These are phyloP conservation scores for Astrephomene gubernaculifera DNA, from an alignment of 139 green algal genomes.

Conservation along the genomic window DNA sequence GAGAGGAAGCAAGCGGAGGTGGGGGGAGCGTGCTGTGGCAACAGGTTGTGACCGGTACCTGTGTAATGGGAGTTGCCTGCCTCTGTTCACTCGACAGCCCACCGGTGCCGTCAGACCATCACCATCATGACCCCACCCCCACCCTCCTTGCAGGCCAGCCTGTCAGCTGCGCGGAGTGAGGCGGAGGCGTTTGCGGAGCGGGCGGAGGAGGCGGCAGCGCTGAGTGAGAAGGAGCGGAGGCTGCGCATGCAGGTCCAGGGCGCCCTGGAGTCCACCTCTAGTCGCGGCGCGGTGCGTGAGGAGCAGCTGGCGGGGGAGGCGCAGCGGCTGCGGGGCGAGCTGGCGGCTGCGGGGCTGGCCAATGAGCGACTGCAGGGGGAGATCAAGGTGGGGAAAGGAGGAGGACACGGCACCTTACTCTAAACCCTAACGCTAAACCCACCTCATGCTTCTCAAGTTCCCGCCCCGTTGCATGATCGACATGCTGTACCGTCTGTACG, in stretches of 20 bases:
- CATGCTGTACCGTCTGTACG: too few relatives aligned
- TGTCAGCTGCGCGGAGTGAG: background rate
- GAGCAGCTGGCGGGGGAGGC: slow-evolving; percentile 10
- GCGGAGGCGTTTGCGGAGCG: slow-evolving; percentile 13
- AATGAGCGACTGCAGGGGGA: slow-evolving; percentile 28
- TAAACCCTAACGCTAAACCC: too few relatives aligned
- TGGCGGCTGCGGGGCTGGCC: background rate
- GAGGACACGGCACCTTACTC: background rate
- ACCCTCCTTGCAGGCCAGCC: slow-evolving; percentile 8
- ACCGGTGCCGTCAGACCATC: too few relatives aligned
- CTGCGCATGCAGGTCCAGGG: slow-evolving; percentile 37
- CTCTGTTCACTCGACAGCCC: too few relatives aligned
- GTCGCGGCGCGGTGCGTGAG: slow-evolving; percentile 23
- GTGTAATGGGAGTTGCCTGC: too few relatives aligned
- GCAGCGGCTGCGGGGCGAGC: background rate
- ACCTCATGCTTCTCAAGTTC: too few relatives aligned
- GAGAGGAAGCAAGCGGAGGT: background rate
- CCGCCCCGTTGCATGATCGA: too few relatives aligned
- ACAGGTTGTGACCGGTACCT: too few relatives aligned
- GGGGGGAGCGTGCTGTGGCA: too few relatives aligned
- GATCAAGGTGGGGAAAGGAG: background rate
- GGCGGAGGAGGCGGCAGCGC: background rate
- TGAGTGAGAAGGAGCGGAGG: slow-evolving; percentile 5
- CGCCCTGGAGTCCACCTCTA: slow-evolving; percentile 3
- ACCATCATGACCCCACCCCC: too few relatives aligned